Evolutionary conservation across 345 rosid genomes (phyloP).

Genomic region (Psidium guajava): DNA sequence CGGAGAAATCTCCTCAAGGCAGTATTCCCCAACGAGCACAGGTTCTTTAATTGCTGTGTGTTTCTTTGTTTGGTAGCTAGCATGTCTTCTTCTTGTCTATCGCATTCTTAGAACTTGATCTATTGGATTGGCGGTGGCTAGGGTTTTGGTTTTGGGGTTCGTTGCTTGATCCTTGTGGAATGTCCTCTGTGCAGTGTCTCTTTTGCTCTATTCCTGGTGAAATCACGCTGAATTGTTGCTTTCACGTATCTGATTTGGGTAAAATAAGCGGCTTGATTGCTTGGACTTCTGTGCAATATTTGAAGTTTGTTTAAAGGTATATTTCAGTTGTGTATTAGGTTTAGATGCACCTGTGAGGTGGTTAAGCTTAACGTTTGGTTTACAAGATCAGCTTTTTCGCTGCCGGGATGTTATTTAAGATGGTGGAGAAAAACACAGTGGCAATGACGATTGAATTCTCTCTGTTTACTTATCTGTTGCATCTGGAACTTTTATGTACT

Average conservation of each 20-base stretch:
- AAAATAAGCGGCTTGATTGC: neutral
- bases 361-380: neutral
- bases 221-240: neutral
- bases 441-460: neutral
- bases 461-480: neutral
- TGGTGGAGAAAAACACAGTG: neutral
- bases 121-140: neutral
- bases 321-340: neutral
- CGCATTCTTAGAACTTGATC: neutral
- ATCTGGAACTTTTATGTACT: neutral
- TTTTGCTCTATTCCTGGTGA: neutral
- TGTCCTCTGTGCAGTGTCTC: neutral
- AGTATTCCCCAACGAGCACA: slow-evolving; percentile 17
- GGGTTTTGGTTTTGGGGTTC: neutral
- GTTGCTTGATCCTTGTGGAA: neutral
- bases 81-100: neutral
- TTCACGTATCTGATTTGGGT: neutral
- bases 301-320: neutral
- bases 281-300: neutral
- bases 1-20: slow-evolving; percentile 13
- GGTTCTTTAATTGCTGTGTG: slow-evolving; percentile 14
- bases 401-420: neutral
- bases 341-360: neutral
- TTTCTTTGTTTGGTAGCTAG: neutral
- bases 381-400: neutral